Evolutionary conservation across 1,284 basidiomycete species (phyloP), one percentile per base, ranked within the genome.

Genomic region (Cryptococcus sp.): DNA sequence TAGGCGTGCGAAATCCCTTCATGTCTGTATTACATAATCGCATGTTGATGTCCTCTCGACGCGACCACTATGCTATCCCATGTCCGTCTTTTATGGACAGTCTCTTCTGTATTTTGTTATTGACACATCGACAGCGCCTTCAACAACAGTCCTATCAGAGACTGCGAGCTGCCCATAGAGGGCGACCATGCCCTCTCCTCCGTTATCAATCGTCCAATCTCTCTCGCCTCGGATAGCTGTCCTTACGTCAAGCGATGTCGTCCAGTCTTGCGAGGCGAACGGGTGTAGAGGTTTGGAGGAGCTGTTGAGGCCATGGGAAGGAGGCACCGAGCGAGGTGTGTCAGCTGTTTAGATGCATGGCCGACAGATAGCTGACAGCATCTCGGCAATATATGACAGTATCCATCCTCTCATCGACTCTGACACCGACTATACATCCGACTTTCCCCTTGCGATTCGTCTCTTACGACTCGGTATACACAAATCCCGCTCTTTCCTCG

Each of bases 251-350:
- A 69, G 75, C 57, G 72, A 78, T 65, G 78, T 79, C 16, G 59
- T 69, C n/a, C 58, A 64, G 16, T 66, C 72, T 17, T 78, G 77
- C 57, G 65, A 69, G 55, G 65, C 69, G 5, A 79, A 79, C 56
- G 77, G 77, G 3, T 77, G 76, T 61, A 59, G 65, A 37, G 75
- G 76, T 10, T 63, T 79, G 43, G 75, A 76, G 16, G 74, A 79
- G 64, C 67, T 79, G 15, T 66, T 79, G 41, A 65, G 74, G 22
- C 78, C 78, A 37, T 79, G 77, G 76, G 76, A 78, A 61, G 68
- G 72, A 3, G 64, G 63, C 0, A 69, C 76, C 3, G 77, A 79
- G 61, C 57, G 75, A 56, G 78, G 78, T 78, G 38, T 60, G 72
- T 61, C 38, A 19, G 46, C 41, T 44, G 15, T n/a, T 4, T n/a